Evolutionary conservation across 2,329 filamentous ascomycete genomes (phyloP), one percentile per base, ranked within the genome.

Genomic region (Alternaria dauci): DNA sequence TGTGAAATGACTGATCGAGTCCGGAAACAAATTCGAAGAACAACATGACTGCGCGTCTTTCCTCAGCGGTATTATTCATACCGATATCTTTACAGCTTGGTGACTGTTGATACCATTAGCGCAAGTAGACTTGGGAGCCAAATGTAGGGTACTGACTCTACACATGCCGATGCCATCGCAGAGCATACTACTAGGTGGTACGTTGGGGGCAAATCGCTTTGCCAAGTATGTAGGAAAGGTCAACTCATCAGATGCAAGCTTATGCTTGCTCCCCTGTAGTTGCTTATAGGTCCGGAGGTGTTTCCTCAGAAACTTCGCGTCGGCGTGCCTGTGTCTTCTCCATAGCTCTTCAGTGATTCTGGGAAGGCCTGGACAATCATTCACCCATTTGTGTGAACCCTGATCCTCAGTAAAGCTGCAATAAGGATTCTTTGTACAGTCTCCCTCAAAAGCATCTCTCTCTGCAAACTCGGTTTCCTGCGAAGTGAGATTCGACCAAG

Each of bases 71-170:
- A 18, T 32, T 39, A 7, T 44, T 34, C 20, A 25, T 14, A 9
- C 51, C 51, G 3, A 53, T 54, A 16, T 54, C 52, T 1, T 54
- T 36, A 1, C 52, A 54, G 28, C 52, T 54, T 6, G 52, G 52
- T 16, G 51, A 14, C 51, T 44, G 3, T 11, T 41, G 4, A 32
- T 28, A 14, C 26, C 6, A n/a, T 47, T 32, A 46, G 28, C n/a
- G 25, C n/a, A 12, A 30, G 26, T 12, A 20, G 6, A 30, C 30
- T 20, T 2, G 8, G 0, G 18, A 42, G 9, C 36, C n/a, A 2
- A n/a, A 20, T 4, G 38, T 8, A 18, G 8, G 1, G 8, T 26
- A 43, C n/a, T 32, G 6, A 53, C 51, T 16, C 4, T 44, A 8
- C 38, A 43, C 38, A 44, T 54, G 16, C 52, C 39, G 8, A 44